Conservation (phyloP, 225 moss, liverwort and hornwort species). For the Takakia lepidozioides region DNA sequence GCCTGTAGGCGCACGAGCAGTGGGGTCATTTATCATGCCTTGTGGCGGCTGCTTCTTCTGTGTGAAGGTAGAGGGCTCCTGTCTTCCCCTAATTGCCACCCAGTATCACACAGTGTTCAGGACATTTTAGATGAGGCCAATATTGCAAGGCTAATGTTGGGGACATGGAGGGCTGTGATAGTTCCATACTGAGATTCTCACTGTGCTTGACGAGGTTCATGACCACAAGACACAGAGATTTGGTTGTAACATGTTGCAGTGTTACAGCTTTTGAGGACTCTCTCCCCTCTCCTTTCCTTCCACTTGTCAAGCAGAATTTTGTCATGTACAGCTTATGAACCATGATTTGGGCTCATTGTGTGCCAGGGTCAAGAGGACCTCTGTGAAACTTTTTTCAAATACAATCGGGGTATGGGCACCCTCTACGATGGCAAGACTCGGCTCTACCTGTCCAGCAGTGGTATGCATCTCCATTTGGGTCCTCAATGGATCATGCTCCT, state of each 20-base stretch:
- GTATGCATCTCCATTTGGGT: conserved; percentile 13
- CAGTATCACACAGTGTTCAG: too few relatives aligned
- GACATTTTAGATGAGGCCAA: too few relatives aligned
- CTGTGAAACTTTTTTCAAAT: conserved; percentile 89
- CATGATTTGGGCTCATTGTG: too few relatives aligned
- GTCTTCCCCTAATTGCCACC: neutral
- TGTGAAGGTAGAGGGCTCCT: conserved; percentile 48
- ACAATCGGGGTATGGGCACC: conserved; percentile 84
- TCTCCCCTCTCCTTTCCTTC: neutral
- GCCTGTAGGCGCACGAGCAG: conserved; percentile 82
- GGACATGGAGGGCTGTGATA: too few relatives aligned
- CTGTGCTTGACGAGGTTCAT: too few relatives aligned
- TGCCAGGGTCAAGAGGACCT: conserved; percentile 98
- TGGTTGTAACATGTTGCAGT: too few relatives aligned
- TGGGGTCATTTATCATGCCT: conserved; percentile 96
- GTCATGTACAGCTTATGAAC: too few relatives aligned
- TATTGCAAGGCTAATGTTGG: too few relatives aligned
- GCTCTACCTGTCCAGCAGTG: conserved; percentile 60
- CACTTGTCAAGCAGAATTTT: too few relatives aligned
- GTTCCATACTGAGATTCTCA: too few relatives aligned
- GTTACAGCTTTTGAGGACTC: neutral
- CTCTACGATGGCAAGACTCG: conserved; percentile 91
- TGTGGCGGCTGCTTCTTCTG: conserved; percentile 96
- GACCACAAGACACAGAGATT: too few relatives aligned
- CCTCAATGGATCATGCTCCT: too few relatives aligned